These are phyloP conservation scores for Thielaviopsis populi DNA, from an alignment of 2,329 filamentous ascomycete genomes.

Conservation along the genomic window DNA sequence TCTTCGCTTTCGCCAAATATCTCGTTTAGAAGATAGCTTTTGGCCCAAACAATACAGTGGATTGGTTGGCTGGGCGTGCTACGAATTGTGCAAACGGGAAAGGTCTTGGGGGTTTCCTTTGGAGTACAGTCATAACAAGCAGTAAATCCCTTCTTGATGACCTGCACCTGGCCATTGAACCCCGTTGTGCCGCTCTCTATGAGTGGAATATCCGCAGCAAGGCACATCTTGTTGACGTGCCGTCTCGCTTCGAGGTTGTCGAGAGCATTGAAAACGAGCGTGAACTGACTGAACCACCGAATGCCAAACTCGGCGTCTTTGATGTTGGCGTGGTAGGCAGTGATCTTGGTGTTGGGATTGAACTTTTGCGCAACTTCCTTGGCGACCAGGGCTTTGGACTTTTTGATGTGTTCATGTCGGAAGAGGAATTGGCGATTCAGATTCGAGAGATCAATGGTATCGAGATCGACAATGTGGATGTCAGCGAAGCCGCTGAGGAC, in stretches of 20 bases:
- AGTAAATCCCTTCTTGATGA: conserved; percentile 80
- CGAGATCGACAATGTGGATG: conserved; percentile 88
- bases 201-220: conserved; percentile 76
- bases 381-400: conserved; percentile 85
- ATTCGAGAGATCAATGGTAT: conserved; percentile 96
- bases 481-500: conserved; percentile 84
- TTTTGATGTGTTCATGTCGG: conserved; percentile 92
- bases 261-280: conserved; percentile 86
- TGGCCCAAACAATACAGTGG: conserved; percentile 97
- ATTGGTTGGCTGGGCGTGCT: conserved; percentile 94
- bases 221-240: conserved; percentile 94
- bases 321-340: conserved; percentile 87
- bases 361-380: conserved; percentile 84
- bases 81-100: conserved; percentile 91
- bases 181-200: conserved; percentile 96
- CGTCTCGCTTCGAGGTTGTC: conserved; percentile 89
- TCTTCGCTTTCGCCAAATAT: conserved; percentile 89
- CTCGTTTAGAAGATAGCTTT: conserved; percentile 90
- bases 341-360: conserved; percentile 74
- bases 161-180: conserved; percentile 94
- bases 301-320: conserved; percentile 78
- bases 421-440: conserved; percentile 97
- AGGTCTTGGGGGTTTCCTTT: conserved; percentile 83
- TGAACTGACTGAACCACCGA: conserved; percentile 72
- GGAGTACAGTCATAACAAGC: conserved; percentile 92